These are phyloP conservation scores for Sphenostylis stenocarpa DNA, from an alignment of 306 rosid species.

Conservation along the genomic window DNA sequence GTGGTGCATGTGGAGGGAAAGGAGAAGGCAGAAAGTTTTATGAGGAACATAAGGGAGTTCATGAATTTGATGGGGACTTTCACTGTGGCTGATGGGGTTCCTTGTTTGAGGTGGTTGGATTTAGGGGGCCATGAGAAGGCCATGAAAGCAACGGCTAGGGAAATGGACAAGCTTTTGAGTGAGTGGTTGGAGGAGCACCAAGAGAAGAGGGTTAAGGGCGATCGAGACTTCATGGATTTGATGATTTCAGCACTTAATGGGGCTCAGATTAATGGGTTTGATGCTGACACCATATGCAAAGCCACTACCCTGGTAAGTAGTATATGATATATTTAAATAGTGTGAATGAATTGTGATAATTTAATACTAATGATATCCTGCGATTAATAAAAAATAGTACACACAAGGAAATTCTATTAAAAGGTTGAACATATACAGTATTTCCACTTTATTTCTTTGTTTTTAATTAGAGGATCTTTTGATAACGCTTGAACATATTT, in stretches of 20 bases:
- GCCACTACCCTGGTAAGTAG: constrained; percentile 32
- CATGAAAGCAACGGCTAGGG: constrained; percentile 31
- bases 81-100: constrained; percentile 31
- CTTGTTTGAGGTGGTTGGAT: constrained; percentile 35
- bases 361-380: neutral
- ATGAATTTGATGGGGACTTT: constrained; percentile 25
- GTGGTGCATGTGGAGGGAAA: neutral
- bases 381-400: neutral
- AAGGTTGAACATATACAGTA: neutral
- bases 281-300: constrained; percentile 27
- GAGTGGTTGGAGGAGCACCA: constrained; percentile 43
- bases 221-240: constrained; percentile 29
- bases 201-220: neutral
- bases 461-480: neutral
- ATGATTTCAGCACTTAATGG: constrained; percentile 28
- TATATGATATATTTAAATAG: no score
- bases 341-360: no score
- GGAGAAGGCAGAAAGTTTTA: neutral
- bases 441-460: neutral
- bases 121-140: constrained; percentile 37
- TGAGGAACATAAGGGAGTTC: constrained; percentile 12
- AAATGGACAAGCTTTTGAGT: constrained; percentile 25
- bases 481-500: neutral
- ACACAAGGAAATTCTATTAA: neutral
- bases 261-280: neutral